Conservation (phyloP, 2,329 filamentous ascomycete species). For the Clarireedia sp. region DNA sequence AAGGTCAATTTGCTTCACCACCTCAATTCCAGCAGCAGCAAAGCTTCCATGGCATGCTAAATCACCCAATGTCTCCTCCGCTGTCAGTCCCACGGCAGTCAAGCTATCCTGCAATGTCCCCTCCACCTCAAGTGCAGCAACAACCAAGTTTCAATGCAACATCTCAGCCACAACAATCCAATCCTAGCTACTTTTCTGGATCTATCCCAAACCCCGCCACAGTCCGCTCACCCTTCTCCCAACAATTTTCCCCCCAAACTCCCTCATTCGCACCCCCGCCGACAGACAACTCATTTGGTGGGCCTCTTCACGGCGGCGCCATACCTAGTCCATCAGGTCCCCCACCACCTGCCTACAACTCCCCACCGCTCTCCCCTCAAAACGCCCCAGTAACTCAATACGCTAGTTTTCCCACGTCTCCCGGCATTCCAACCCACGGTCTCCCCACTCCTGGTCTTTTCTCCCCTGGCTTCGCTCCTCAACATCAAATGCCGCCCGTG, state of each 20-base stretch:
- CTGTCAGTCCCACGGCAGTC: constrained; percentile 10
- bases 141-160: not conserved
- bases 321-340: constrained; percentile 6
- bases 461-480: constrained; percentile 13
- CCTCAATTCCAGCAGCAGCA: constrained; percentile 32
- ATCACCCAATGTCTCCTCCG: constrained; percentile 12
- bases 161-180: constrained; percentile 2
- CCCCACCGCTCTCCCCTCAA: constrained; percentile 7
- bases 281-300: constrained; percentile 8
- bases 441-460: constrained; percentile 28
- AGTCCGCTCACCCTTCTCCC: constrained; percentile 14
- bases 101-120: constrained; percentile 7
- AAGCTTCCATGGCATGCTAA: constrained; percentile 6
- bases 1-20: constrained; percentile 45
- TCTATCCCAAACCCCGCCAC: constrained; percentile 22
- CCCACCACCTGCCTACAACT: constrained; percentile 11
- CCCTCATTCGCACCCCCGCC: constrained; percentile 18
- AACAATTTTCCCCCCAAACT: constrained; percentile 10
- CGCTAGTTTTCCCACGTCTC: constrained; percentile 38
- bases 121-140: not conserved
- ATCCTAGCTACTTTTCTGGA: constrained; percentile 32
- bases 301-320: not conserved
- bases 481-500: constrained; percentile 5
- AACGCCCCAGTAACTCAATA: constrained; percentile 33
- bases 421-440: constrained; percentile 34